These are phyloP conservation scores for Sporisorium iseilematis-ciliati DNA, from an alignment of 1,284 basidiomycete genomes.

Conservation along the genomic window DNA sequence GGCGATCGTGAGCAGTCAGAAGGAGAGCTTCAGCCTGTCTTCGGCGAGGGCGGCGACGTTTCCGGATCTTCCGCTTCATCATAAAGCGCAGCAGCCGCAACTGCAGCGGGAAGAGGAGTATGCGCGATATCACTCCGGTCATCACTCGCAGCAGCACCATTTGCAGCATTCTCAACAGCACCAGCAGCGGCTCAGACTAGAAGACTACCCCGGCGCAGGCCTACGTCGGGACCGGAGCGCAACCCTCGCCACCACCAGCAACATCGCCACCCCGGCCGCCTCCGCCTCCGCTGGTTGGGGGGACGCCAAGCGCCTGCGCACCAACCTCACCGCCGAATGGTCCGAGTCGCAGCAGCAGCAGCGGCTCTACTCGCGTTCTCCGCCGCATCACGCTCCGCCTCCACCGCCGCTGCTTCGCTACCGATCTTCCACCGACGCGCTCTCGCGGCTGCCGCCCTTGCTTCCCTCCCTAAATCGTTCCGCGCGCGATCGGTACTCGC, in stretches of 20 bases:
- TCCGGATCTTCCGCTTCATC: background rate
- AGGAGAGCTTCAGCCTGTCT: conserved; percentile 21
- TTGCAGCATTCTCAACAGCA: background rate
- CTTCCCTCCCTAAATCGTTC: background rate
- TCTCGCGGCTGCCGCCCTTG: background rate
- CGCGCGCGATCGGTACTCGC: background rate
- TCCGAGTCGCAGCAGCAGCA: background rate
- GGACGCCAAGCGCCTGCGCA: background rate
- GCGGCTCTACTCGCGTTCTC: too few relatives aligned
- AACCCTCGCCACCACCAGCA: background rate
- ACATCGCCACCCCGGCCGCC: too few relatives aligned
- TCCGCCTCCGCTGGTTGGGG: background rate
- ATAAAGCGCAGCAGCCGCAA: background rate
- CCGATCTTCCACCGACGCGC: background rate
- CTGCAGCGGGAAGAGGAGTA: too few relatives aligned
- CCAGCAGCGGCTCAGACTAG: background rate
- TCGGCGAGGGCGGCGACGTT: background rate
- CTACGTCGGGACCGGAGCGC: background rate
- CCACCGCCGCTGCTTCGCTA: background rate
- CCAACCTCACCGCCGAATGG: background rate
- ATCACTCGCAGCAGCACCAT: too few relatives aligned
- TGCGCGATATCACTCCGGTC: too few relatives aligned
- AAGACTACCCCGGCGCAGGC: background rate
- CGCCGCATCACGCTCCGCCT: background rate
- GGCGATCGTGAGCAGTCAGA: conserved; percentile 29